Evolutionary conservation across 352 stramenopile genomes (phyloP), one percentile per base, ranked within the genome.

Genomic region (Elongisporangium anandrum): DNA sequence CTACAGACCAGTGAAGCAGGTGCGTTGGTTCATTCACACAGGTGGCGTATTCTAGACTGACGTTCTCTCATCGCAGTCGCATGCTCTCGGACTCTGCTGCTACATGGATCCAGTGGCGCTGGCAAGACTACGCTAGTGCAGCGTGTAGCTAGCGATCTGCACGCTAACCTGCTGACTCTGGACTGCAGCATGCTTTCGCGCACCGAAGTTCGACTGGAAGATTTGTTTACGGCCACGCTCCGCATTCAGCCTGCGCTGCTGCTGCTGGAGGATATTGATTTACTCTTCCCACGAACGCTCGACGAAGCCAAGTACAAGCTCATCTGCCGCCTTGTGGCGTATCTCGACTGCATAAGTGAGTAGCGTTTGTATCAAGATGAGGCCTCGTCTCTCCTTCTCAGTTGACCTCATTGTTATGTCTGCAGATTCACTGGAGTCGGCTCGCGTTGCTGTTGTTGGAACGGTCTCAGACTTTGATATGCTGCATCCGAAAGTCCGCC

Each of bases 251-350:
- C 86, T 2, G 74, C 77, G 23, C 57, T 95, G 17, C 47, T 95
- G 20, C 48, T 89, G 19, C 51, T 95, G 3, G 81, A 93, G 56
- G 75, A 94, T 39, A 61, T 95, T 0, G 86, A 95, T 52, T 54
- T 92, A 16, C 61, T 93, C 39, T 95, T 92, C 29, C 84, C 86
- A 0, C 72, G 70, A 29, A 78, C 69, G 4, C 57, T 92, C 20
- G 75, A 92, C n/a, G 84, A 87, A 52, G 73, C 63, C 26, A 90
- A 89, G 63, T 86, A 88, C 66, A 85, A 86, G 39, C 67, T 89
- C 24, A 73, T 90, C 24, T 84, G 78, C 21, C 74, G 68, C 5
- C 71, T 95, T 10, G 71, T 90, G 2, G 67, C 65, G 0, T 88
- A 73, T 22, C 51, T 92, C 19, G 69, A 88, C 0, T 71, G 60